Evolutionary conservation across 169 alveolate genomes (phyloP), one percentile per base, ranked within the genome.

Genomic region (Plasmodium billcollinsi): DNA sequence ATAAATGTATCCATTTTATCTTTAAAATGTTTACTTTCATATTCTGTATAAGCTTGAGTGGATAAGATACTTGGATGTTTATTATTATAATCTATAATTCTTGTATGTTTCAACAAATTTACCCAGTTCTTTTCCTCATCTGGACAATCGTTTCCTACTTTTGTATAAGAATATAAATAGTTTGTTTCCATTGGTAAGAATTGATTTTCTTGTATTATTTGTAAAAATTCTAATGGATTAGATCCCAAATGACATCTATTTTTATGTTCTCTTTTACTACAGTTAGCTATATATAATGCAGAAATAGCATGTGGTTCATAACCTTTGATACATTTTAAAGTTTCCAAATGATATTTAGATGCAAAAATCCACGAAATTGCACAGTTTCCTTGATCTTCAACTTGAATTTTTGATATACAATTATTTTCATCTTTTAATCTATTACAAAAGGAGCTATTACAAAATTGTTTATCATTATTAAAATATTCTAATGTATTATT

Each of bases 321-420:
- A n/a, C 92, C 92, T 26, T 74, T 85, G 76, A 85, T 85, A 21
- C 92, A 85, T 47, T 73, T 85, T 8, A 85, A 49, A 39, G 88
- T 70, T 71, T 85, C 92, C 18, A 85, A n/a, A 24, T 85, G 88
- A 59, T 71, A 85, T 12, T 71, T 85, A 61, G 88, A 59, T 47
- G 92, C 85, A 47, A 71, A 85, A 14, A 85, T 24, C 92, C 92
- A 85, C 20, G 76, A 85, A 11, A 71, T 7, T 33, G 76, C 75
- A 71, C 92, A 85, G 24, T 70, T 69, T 43, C 92, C 92, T 71
- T 85, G 92, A n/a, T 85, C 92, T 29, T 85, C 75, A 6, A 67
- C 61, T 43, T 85, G 88, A 14, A 85, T 85, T 9, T 72, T 85
- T 18, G 88, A 63, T 24, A 85, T 26, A 15, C 92, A 85, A 15